These are phyloP conservation scores for Suhomyces bribrorum DNA, from an alignment of 1,139 yeast genomes.

Conservation along the genomic window DNA sequence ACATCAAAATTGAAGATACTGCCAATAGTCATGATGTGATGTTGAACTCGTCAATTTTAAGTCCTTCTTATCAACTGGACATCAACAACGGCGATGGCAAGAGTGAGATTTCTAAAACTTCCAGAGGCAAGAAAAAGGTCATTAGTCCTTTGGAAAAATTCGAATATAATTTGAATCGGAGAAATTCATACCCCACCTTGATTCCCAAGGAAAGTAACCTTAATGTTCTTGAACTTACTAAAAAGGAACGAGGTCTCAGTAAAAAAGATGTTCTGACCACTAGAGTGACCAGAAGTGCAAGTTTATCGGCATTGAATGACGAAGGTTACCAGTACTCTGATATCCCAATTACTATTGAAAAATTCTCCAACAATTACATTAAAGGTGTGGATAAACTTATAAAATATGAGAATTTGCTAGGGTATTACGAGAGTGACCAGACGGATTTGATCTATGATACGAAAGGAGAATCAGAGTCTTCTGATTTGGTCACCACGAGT, in stretches of 20 bases:
- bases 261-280: constrained; percentile 1
- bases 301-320: constrained; percentile 35
- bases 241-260: constrained; percentile 13
- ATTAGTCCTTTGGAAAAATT: constrained; percentile 20
- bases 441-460: neutral
- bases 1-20: neutral
- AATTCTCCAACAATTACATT: constrained; percentile 26
- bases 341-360: constrained; percentile 24
- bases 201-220: constrained; percentile 30
- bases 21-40: constrained; percentile 2
- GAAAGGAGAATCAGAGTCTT: neutral
- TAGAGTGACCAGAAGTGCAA: constrained; percentile 29
- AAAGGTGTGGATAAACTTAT: constrained; percentile 22
- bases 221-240: constrained; percentile 27
- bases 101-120: constrained; percentile 3
- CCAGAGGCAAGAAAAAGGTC: constrained; percentile 1
- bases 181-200: constrained; percentile 48
- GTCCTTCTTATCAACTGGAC: constrained; percentile 19
- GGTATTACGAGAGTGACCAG: constrained; percentile 1
- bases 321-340: neutral
- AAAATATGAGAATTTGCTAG: constrained; percentile 14
- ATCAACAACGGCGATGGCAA: constrained; percentile 3
- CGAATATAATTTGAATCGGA: constrained; percentile 34
- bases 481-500: constrained; percentile 15
- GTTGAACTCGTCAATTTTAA: constrained; percentile 9